Evolutionary conservation across 2,329 filamentous ascomycete species (phyloP).

Genomic region (Emericellopsis cladophorae): DNA sequence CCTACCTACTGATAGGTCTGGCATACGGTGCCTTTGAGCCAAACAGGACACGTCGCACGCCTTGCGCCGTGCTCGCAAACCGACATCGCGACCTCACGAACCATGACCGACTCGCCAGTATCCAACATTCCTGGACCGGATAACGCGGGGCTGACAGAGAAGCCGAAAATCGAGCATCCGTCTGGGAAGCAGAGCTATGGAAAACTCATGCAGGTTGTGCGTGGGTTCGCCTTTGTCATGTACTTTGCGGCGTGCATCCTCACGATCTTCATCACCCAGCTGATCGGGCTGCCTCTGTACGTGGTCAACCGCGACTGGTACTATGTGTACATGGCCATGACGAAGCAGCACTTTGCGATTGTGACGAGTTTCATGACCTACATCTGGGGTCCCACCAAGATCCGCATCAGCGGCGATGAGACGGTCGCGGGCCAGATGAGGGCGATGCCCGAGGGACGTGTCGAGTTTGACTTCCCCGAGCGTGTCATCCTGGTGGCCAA

Average conservation of each 20-base stretch:
- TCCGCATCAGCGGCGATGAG: constrained; percentile 72
- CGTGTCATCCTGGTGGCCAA: constrained; percentile 77
- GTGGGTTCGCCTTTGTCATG: constrained; percentile 34
- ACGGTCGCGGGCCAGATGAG: constrained; percentile 66
- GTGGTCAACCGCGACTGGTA: constrained; percentile 64
- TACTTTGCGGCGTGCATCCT: constrained; percentile 39
- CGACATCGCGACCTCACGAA: background rate
- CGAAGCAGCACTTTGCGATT: constrained; percentile 73
- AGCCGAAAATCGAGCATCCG: constrained; percentile 26
- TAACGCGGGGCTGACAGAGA: constrained; percentile 20
- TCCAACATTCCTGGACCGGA: constrained; percentile 15
- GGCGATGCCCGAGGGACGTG: constrained; percentile 55
- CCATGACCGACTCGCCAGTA: background rate
- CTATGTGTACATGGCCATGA: constrained; percentile 77
- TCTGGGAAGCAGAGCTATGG: constrained; percentile 43
- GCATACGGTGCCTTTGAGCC: too few species aligned
- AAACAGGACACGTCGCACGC: too few species aligned
- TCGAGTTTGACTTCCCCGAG: constrained; percentile 71
- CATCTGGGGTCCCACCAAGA: constrained; percentile 75
- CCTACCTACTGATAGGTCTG: too few species aligned
- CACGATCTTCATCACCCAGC: constrained; percentile 58
- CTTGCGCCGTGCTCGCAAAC: background rate
- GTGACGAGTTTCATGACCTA: constrained; percentile 70
- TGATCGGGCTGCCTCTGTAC: constrained; percentile 66
- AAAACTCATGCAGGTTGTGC: constrained; percentile 32